A percentile compares a stretch with the other conserved stretches of the same genome.
These are phyloP conservation scores for Candida insectorum DNA, from an alignment of 805 yeast genomes.

Conservation along the genomic window DNA sequence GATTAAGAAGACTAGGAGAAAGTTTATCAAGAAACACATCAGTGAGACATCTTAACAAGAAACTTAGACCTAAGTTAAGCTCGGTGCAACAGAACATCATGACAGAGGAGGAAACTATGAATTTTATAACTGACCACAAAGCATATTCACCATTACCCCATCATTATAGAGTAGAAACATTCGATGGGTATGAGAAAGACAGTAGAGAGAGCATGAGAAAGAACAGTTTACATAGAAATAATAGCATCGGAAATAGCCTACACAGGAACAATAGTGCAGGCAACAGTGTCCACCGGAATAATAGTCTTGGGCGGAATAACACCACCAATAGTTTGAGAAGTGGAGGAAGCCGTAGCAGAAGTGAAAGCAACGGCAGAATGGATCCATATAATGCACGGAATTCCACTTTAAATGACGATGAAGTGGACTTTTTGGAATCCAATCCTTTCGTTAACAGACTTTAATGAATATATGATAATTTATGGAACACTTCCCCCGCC, in stretches of 20 bases:
- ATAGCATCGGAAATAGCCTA: not conserved
- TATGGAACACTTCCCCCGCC: too few species aligned
- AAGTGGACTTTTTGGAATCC: conserved; percentile 17
- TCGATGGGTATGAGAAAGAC: conserved; percentile 9
- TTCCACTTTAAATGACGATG: conserved; percentile 21
- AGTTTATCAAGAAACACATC: conserved; percentile 31
- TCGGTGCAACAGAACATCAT: conserved; percentile 4
- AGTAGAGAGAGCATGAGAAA: not conserved
- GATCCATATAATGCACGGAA: conserved; percentile 1
- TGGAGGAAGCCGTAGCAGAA: too few species aligned
- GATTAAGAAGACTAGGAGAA: conserved; percentile 34
- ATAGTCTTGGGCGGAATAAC: too few species aligned
- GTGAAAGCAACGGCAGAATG: too few species aligned
- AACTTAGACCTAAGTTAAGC: conserved; percentile 4
- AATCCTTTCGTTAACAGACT: conserved; percentile 11
- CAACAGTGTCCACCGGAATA: not conserved
- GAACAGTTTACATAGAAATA: not conserved
- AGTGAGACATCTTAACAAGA: conserved; percentile 22
- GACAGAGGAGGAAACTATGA: conserved; percentile 16
- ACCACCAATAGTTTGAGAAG: too few species aligned
- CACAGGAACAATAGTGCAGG: too few species aligned
- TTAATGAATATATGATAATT: too few species aligned
- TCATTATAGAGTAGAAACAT: conserved; percentile 14
- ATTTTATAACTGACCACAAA: conserved; percentile 5
- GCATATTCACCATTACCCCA: conserved; percentile 12